phyloP scores from a whole-genome alignment of 495 filamentous ascomycete species.

The Lepidopterella palustris region DNA sequence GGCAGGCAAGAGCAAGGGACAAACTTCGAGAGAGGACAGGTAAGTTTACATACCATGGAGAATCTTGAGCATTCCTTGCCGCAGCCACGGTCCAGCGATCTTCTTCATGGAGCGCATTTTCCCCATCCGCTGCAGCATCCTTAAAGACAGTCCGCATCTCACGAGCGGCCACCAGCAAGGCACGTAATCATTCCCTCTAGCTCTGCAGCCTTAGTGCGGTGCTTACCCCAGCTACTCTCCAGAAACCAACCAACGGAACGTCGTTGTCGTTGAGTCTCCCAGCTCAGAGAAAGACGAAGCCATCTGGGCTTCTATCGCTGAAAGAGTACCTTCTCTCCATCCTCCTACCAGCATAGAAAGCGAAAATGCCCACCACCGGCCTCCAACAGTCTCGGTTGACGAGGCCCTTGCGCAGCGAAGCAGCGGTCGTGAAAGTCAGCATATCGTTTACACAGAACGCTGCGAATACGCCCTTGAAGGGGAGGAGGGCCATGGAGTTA shows the following conservation, averaged over 20 bases:
- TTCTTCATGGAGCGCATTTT: conserved; percentile 12
- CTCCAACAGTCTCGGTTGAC: neutral
- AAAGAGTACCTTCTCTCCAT: neutral
- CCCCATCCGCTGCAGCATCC: conserved; percentile 18
- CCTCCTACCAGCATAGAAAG: no score
- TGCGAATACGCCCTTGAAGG: conserved; percentile 7
- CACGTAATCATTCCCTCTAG: neutral
- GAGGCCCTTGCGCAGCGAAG: neutral
- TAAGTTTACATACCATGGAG: no score
- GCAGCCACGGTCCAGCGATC: neutral
- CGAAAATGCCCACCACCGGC: no score
- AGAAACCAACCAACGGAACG: neutral
- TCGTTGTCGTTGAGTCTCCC: neutral
- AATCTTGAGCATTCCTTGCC: neutral
- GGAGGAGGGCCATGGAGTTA: neutral
- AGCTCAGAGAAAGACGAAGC: neutral
- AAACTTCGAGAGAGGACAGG: no score
- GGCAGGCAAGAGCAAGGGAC: no score
- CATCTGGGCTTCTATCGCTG: neutral
- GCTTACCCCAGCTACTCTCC: neutral
- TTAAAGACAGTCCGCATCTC: conserved; percentile 10
- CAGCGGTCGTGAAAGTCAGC: neutral
- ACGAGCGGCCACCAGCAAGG: neutral
- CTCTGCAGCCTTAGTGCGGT: neutral
- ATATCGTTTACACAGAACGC: conserved; percentile 5